Conservation (phyloP, 164 flowering plant species). For the Cinnamomum chago region DNA sequence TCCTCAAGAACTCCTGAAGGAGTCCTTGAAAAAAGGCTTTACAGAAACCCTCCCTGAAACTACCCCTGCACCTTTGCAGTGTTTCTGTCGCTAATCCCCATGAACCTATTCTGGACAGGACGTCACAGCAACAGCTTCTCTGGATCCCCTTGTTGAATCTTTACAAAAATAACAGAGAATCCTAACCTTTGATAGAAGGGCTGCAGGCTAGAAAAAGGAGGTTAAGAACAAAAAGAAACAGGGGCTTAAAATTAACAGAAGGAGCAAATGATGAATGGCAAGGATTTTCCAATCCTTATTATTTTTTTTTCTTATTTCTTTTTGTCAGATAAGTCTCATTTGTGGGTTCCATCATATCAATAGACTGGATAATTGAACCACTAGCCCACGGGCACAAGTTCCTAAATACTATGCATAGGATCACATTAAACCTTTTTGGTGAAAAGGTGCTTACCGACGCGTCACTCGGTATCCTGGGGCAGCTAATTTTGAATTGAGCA, state of each 20-base stretch:
- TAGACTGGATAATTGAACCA: neutral
- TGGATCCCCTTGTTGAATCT: no score
- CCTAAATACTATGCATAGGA: neutral
- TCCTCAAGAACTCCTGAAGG: no score
- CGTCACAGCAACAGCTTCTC: no score
- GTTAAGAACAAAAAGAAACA: neutral
- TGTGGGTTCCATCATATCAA: neutral
- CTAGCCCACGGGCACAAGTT: neutral
- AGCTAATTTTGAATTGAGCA: conserved; percentile 79
- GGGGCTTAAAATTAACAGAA: no score
- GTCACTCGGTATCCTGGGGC: conserved; percentile 62
- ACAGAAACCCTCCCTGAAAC: no score
- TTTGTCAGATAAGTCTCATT: neutral
- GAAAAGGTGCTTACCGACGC: conserved; percentile 47
- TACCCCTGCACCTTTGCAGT: no score
- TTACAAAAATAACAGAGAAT: neutral
- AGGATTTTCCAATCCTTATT: neutral
- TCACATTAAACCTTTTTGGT: neutral
- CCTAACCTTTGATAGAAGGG: neutral
- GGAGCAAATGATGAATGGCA: neutral
- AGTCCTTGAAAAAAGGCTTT: no score
- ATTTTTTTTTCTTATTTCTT: no score
- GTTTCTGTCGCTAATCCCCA: no score
- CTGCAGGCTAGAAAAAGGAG: neutral
- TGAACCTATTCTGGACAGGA: no score